These are phyloP conservation scores for Papiliotrema fonsecae DNA, from an alignment of 1,284 basidiomycete species.

Conservation along the genomic window DNA sequence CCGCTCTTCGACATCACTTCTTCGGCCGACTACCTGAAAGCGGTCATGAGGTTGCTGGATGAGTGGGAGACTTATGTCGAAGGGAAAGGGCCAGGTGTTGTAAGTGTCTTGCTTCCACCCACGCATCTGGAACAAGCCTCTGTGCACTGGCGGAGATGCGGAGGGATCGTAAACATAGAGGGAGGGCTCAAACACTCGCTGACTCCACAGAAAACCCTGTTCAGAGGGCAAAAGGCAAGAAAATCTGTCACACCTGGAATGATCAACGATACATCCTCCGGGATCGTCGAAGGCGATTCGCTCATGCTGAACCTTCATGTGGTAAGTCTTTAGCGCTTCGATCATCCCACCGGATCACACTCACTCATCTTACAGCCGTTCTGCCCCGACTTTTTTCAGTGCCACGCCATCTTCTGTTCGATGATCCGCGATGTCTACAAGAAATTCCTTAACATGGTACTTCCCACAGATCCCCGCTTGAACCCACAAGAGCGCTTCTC, in stretches of 20 bases:
- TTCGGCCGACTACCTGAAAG: slow-evolving; percentile 46
- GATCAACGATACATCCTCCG: slow-evolving; percentile 28
- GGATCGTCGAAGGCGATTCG: slow-evolving; percentile 36
- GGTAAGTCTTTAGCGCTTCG: not conserved
- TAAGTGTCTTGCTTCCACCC: slow-evolving; percentile 16
- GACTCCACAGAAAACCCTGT: slow-evolving; percentile 33
- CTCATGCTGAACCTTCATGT: not conserved
- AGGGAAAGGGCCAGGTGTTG: slow-evolving; percentile 39
- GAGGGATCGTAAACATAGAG: too few species aligned
- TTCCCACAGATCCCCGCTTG: slow-evolving; percentile 8
- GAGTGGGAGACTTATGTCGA: slow-evolving; percentile 50
- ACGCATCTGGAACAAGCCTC: too few species aligned
- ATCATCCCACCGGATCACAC: not conserved
- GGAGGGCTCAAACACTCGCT: too few species aligned
- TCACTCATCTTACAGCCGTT: slow-evolving; percentile 47
- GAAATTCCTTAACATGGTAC: slow-evolving; percentile 42
- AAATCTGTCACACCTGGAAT: slow-evolving; percentile 7
- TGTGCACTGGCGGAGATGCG: too few species aligned
- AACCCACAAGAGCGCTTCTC: slow-evolving; percentile 1
- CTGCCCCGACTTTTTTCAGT: slow-evolving; percentile 51
- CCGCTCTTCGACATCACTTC: slow-evolving; percentile 47
- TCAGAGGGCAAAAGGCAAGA: slow-evolving; percentile 24
- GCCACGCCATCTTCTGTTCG: slow-evolving; percentile 50
- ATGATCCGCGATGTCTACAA: slow-evolving; percentile 51
- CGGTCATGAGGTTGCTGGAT: slow-evolving; percentile 43